Percentiles rank a stretch among this genome's conserved stretches.
phyloP scores from a whole-genome alignment of 2,329 filamentous ascomycete genomes.

The Aspergillus spinulosporus region DNA sequence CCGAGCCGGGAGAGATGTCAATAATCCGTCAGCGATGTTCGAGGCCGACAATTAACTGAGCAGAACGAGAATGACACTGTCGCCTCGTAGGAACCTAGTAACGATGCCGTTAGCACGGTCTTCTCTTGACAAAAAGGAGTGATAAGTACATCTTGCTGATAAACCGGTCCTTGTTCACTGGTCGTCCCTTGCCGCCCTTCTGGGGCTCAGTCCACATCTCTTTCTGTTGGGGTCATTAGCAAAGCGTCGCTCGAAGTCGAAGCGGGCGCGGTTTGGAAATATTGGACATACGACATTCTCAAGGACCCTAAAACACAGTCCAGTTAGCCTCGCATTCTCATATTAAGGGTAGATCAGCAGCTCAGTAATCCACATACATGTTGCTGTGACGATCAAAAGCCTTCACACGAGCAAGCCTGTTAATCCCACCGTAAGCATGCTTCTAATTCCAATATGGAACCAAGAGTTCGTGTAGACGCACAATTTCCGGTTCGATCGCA shows the following conservation, averaged over 20 bases:
- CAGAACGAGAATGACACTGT: conserved; percentile 83
- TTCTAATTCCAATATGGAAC: background rate
- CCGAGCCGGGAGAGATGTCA: conserved; percentile 10
- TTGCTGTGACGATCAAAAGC: conserved; percentile 99
- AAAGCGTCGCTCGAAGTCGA: background rate
- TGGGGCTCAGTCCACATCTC: conserved; percentile 99
- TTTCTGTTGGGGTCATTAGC: conserved; percentile 50
- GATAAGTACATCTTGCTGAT: conserved; percentile 87
- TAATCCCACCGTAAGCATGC: background rate
- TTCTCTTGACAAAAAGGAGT: background rate
- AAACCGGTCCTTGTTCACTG: conserved; percentile 97
- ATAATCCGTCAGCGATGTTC: background rate
- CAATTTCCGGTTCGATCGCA: conserved; percentile 91
- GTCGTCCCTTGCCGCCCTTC: conserved; percentile 81
- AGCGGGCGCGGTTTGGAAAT: background rate
- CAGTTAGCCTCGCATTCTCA: background rate
- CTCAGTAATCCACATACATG: conserved; percentile 57
- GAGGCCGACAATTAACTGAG: conserved; percentile 62
- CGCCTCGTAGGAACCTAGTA: conserved; percentile 76
- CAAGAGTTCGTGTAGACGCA: background rate
- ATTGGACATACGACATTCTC: conserved; percentile 66
- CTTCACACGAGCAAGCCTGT: conserved; percentile 83
- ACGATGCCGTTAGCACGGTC: background rate
- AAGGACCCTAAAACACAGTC: conserved; percentile 54
- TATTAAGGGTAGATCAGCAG: background rate